Conservation (phyloP, 2,329 filamentous ascomycete species). For the Trichoderma brevicompactum region DNA sequence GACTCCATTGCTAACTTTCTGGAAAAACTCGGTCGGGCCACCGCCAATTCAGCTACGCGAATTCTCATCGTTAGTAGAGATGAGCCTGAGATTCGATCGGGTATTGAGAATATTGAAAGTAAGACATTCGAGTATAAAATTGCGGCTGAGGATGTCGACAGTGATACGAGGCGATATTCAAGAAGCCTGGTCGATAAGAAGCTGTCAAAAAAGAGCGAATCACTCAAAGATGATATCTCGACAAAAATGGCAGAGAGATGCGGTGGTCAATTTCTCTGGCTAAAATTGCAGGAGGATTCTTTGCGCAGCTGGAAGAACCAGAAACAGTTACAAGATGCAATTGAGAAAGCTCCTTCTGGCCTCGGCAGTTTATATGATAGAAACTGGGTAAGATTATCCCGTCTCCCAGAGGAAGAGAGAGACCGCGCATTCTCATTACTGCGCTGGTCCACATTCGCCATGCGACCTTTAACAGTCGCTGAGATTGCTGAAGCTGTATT, state of each 20-base stretch:
- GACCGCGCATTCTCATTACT: slow-evolving; percentile 38
- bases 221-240: slow-evolving; percentile 32
- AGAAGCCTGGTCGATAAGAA: slow-evolving; percentile 37
- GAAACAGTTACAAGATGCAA: slow-evolving; percentile 37
- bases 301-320: slow-evolving; percentile 36
- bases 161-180: slow-evolving; percentile 36
- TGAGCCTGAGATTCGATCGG: slow-evolving; percentile 34
- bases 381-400: slow-evolving; percentile 37
- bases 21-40: slow-evolving; percentile 25
- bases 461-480: slow-evolving; percentile 32
- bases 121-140: slow-evolving; percentile 33
- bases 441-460: slow-evolving; percentile 38
- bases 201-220: slow-evolving; percentile 36
- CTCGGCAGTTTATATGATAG: slow-evolving; percentile 40
- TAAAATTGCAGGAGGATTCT: slow-evolving; percentile 39
- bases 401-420: slow-evolving; percentile 27
- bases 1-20: slow-evolving; percentile 28
- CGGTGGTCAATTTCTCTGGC: slow-evolving; percentile 43
- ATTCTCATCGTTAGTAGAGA: slow-evolving; percentile 38
- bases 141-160: slow-evolving; percentile 33
- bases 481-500: slow-evolving; percentile 37
- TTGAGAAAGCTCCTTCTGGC: slow-evolving; percentile 37
- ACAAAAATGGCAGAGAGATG: slow-evolving; percentile 36
- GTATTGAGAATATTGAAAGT: slow-evolving; percentile 5
- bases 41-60: slow-evolving; percentile 31